Percentiles rank a stretch among this genome's conserved stretches.
Conservation (phyloP, 2,329 filamentous ascomycete genomes). For the Diaporthe sp. region DNA sequence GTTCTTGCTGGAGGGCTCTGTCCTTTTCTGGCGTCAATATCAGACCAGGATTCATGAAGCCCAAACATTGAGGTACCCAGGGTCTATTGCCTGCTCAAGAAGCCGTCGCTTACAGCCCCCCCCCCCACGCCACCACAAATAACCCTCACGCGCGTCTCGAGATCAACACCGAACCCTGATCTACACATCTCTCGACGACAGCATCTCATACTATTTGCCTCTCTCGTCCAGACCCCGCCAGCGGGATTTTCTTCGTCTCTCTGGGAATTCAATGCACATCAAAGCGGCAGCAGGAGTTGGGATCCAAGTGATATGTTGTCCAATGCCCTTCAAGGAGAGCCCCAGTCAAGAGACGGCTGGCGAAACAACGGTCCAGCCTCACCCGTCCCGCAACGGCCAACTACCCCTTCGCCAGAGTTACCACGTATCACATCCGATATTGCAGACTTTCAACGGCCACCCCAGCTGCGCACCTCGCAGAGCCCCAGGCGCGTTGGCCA, state of each 20-base stretch:
- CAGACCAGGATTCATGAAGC: neutral
- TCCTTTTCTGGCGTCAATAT: neutral
- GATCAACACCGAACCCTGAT: conserved; percentile 4
- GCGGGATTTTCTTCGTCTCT: neutral
- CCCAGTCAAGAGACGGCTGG: conserved; percentile 12
- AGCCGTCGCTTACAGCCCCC: neutral
- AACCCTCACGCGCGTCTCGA: neutral
- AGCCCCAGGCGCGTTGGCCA: neutral
- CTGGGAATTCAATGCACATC: conserved; percentile 6
- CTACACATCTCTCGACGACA: neutral
- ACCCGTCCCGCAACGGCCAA: conserved; percentile 15
- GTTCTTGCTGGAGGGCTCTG: neutral
- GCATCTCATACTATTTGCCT: neutral
- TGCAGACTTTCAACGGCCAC: neutral
- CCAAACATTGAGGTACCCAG: neutral
- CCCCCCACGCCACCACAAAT: neutral
- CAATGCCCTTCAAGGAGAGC: conserved; percentile 6
- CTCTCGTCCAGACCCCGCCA: neutral
- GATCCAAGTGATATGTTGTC: conserved; percentile 15
- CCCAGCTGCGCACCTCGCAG: neutral
- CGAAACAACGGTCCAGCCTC: conserved; percentile 21
- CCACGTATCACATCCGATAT: conserved; percentile 31
- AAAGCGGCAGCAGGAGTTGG: neutral
- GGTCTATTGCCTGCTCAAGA: conserved; percentile 1
- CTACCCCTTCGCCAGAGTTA: conserved; percentile 18